Percentiles rank a stretch among this genome's conserved stretches.
These are phyloP conservation scores for Linnemannia elongata DNA, from an alignment of 192 early-diverging fungal species.

Conservation along the genomic window DNA sequence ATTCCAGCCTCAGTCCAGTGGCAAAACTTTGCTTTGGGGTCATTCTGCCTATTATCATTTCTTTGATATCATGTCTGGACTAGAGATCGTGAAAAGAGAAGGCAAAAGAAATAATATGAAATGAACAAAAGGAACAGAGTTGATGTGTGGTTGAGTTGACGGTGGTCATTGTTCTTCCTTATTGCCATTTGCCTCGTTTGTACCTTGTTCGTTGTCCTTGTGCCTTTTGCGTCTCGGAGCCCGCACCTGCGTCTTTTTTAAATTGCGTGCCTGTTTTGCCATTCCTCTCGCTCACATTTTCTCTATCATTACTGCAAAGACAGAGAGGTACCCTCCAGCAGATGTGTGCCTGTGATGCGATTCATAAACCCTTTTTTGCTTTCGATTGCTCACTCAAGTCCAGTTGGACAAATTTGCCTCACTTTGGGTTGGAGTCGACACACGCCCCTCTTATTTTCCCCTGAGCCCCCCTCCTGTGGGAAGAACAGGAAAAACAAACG, in stretches of 20 bases:
- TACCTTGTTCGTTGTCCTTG: not conserved
- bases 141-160: not conserved
- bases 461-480: not conserved
- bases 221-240: not conserved
- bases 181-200: no score
- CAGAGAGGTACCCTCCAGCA: not conserved
- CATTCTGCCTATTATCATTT: no score
- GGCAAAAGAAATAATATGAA: not conserved
- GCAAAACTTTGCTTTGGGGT: no score
- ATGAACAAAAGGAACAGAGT: constrained; percentile 1
- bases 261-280: not conserved
- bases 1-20: not conserved
- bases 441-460: not conserved
- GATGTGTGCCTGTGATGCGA: not conserved
- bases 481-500: constrained; percentile 7
- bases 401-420: not conserved
- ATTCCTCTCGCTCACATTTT: not conserved
- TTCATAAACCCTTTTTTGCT: not conserved
- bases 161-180: no score
- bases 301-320: not conserved
- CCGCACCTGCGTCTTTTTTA: not conserved
- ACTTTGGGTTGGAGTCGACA: not conserved
- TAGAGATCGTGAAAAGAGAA: not conserved
- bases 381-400: not conserved
- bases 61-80: no score